Evolutionary conservation across 768 basidiomycete species (phyloP).

Genomic region (Tulasnella sp.): DNA sequence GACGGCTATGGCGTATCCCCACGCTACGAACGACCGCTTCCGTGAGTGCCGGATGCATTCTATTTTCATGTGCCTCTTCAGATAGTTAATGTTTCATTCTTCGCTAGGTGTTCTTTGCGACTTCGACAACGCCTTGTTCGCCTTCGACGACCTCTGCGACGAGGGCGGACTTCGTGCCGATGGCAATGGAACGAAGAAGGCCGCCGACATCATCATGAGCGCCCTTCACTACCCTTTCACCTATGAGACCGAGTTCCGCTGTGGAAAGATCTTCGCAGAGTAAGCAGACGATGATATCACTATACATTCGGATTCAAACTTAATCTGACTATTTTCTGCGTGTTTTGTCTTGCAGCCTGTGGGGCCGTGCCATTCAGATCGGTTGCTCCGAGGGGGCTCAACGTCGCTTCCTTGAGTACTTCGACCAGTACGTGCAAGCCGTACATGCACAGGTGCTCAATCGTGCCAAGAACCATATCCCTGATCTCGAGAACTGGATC

Average conservation of each 20-base stretch:
- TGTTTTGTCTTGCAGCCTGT: constrained; percentile 7
- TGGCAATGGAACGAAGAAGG: constrained; percentile 11
- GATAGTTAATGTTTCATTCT: no score
- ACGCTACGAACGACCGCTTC: constrained; percentile 44
- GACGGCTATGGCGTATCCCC: constrained; percentile 58
- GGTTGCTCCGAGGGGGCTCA: constrained; percentile 7
- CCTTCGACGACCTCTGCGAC: constrained; percentile 16
- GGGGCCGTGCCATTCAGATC: constrained; percentile 12
- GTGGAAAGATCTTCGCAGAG: constrained; percentile 4
- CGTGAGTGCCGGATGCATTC: no score
- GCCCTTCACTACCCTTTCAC: constrained; percentile 5
- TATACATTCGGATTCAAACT: background rate
- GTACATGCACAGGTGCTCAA: constrained; percentile 23
- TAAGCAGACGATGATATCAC: background rate
- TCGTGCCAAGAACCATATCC: constrained; percentile 18
- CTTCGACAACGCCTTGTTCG: constrained; percentile 16
- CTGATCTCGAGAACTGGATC: constrained; percentile 22
- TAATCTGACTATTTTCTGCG: background rate
- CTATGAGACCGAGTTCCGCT: constrained; percentile 13
- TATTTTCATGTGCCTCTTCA: no score
- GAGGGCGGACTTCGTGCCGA: constrained; percentile 15
- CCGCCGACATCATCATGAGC: constrained; percentile 13
- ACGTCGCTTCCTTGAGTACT: constrained; percentile 21
- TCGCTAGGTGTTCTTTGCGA: constrained; percentile 8
- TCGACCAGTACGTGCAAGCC: constrained; percentile 21